Conservation (phyloP, 169 alveolate species). For the Eimeria maxima region DNA sequence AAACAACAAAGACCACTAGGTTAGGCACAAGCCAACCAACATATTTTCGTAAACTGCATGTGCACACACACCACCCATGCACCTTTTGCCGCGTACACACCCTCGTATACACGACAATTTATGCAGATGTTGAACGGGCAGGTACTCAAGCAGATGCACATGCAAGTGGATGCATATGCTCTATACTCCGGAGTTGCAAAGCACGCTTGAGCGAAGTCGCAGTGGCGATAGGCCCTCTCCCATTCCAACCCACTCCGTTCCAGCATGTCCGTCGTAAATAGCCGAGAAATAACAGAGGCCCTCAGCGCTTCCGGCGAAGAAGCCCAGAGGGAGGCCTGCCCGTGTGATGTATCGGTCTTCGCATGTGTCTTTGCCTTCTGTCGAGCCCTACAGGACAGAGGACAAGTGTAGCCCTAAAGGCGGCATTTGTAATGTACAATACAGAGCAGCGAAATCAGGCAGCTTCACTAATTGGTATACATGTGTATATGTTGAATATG, state of each 20-base stretch:
- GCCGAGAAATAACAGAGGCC: slow-evolving; percentile 91
- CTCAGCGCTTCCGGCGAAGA: slow-evolving; percentile 86
- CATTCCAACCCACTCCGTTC: slow-evolving; percentile 85
- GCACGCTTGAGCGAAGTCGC: no score
- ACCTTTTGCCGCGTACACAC: background rate
- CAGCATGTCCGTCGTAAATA: slow-evolving; percentile 92
- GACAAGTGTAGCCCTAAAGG: background rate
- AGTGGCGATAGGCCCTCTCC: background rate
- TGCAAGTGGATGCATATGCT: background rate
- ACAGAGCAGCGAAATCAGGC: no score
- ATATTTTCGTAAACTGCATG: background rate
- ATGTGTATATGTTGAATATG: background rate
- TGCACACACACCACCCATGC: background rate
- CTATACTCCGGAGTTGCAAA: no score
- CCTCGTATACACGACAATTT: background rate
- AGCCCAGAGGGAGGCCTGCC: slow-evolving; percentile 88
- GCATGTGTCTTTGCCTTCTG: slow-evolving; percentile 82
- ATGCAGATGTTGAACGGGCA: background rate
- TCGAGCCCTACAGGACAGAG: slow-evolving; percentile 32
- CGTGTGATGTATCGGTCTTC: slow-evolving; percentile 89
- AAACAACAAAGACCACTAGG: background rate
- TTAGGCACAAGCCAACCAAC: background rate
- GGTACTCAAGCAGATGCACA: background rate
- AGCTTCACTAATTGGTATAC: no score
- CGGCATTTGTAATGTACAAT: background rate